Evolutionary conservation across 2,329 filamentous ascomycete species (phyloP).

Genomic region (Ophiostoma australiae): DNA sequence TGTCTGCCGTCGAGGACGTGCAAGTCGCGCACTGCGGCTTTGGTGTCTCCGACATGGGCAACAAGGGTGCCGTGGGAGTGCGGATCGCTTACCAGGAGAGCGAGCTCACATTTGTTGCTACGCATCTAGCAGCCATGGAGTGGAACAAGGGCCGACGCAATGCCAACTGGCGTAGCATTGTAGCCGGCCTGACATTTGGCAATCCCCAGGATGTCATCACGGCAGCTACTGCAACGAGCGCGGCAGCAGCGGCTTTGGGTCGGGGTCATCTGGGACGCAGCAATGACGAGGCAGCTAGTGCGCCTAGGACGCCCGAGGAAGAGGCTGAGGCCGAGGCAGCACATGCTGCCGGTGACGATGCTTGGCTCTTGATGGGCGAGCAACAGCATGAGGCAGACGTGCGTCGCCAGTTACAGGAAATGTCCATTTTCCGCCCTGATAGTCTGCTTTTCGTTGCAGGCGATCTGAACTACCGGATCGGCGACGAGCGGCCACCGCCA

Average conservation of each 20-base stretch:
- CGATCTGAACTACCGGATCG: conserved; percentile 92
- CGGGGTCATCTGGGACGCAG: conserved; percentile 23
- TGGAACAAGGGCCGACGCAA: conserved; percentile 70
- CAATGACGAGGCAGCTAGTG: conserved; percentile 28
- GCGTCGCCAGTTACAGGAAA: conserved; percentile 42
- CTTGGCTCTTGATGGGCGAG: conserved; percentile 33
- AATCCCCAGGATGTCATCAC: conserved; percentile 42
- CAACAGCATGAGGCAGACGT: conserved; percentile 26
- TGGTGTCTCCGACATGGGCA: conserved; percentile 82
- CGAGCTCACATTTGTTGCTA: conserved; percentile 77
- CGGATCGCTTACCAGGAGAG: conserved; percentile 59
- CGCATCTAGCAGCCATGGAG: conserved; percentile 87
- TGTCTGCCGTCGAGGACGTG: conserved; percentile 57
- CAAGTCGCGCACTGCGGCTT: conserved; percentile 79
- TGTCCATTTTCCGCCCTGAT: conserved; percentile 68
- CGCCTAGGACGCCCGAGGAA: conserved; percentile 32
- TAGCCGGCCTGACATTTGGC: conserved; percentile 71
- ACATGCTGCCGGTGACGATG: conserved; percentile 30
- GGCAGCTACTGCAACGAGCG: not conserved
- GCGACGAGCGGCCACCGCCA: conserved; percentile 57
- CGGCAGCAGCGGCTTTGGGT: conserved; percentile 11
- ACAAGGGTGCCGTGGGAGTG: conserved; percentile 86
- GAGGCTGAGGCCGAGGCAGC: conserved; percentile 35
- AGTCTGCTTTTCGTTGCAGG: conserved; percentile 81
- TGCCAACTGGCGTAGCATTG: conserved; percentile 81